Evolutionary conservation across 805 yeast genomes (phyloP).

Genomic region (Pichia californica): DNA sequence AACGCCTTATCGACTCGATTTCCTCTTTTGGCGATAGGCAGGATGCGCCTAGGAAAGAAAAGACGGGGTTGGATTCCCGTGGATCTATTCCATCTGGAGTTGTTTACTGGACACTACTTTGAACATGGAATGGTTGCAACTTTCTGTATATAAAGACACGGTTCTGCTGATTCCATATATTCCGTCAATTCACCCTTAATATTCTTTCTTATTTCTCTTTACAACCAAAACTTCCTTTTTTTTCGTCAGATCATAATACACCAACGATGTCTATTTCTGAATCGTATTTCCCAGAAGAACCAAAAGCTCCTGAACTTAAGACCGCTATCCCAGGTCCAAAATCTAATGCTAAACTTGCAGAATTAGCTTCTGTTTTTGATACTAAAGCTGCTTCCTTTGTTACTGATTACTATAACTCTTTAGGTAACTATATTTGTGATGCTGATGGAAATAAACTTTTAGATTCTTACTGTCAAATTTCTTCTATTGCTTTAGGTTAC

Average conservation of each 20-base stretch:
- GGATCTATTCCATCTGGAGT: too few relatives aligned
- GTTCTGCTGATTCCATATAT: too few relatives aligned
- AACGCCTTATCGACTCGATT: too few relatives aligned
- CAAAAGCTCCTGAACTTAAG: constrained; percentile 38
- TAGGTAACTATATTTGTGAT: constrained; percentile 61
- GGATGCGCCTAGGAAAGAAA: background rate
- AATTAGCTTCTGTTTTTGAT: constrained; percentile 47
- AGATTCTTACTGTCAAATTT: constrained; percentile 67
- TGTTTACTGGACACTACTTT: too few relatives aligned
- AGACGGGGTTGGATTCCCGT: constrained; percentile 4
- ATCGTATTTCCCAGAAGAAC: constrained; percentile 41
- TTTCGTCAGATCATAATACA: background rate
- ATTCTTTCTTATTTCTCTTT: too few relatives aligned
- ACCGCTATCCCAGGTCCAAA: constrained; percentile 46
- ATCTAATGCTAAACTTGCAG: constrained; percentile 31
- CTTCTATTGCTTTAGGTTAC: constrained; percentile 66
- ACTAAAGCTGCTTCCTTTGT: constrained; percentile 57
- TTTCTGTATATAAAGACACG: too few relatives aligned
- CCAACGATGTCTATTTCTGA: constrained; percentile 21
- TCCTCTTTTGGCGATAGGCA: background rate
- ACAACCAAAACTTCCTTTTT: background rate
- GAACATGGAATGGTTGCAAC: too few relatives aligned
- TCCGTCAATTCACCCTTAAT: background rate
- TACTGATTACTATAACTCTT: constrained; percentile 56
- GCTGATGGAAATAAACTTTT: constrained; percentile 56